Evolutionary conservation across 2,329 filamentous ascomycete species (phyloP).

Genomic region (Penicillium glabrum): DNA sequence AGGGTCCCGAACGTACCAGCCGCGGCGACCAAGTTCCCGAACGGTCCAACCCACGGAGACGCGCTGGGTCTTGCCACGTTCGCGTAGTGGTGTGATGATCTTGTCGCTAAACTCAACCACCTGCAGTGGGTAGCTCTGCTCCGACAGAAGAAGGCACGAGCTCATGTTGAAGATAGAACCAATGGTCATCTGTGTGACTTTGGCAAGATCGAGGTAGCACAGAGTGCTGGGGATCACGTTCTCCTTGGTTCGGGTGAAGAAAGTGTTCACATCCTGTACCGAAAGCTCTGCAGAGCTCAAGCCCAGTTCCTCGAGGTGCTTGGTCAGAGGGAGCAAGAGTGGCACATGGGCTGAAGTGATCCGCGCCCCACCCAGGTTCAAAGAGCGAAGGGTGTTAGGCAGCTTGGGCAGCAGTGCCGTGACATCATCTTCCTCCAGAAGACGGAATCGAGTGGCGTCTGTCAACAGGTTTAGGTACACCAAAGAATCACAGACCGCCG

Average conservation of each 20-base stretch:
- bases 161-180: constrained; percentile 59
- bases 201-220: constrained; percentile 75
- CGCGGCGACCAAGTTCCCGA: constrained; percentile 66
- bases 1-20: constrained; percentile 62
- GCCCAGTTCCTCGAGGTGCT: constrained; percentile 74
- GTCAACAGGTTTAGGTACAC: constrained; percentile 72
- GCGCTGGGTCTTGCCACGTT: constrained; percentile 57
- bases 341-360: constrained; percentile 66
- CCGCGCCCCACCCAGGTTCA: constrained; percentile 73
- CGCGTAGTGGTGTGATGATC: constrained; percentile 63
- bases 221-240: constrained; percentile 46
- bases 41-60: constrained; percentile 67
- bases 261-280: constrained; percentile 63
- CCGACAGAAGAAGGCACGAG: constrained; percentile 57
- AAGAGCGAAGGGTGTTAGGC: constrained; percentile 66
- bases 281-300: constrained; percentile 66
- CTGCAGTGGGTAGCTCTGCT: constrained; percentile 65
- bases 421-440: constrained; percentile 67
- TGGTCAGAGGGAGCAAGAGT: constrained; percentile 63
- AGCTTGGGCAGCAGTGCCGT: constrained; percentile 64
- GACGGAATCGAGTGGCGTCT: constrained; percentile 69
- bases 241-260: constrained; percentile 50
- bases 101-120: constrained; percentile 74
- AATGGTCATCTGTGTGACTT: constrained; percentile 60
- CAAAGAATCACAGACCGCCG: constrained; percentile 63